Evolutionary conservation across 352 stramenopile species (phyloP).

Genomic region (Phytophthora fragariae): DNA sequence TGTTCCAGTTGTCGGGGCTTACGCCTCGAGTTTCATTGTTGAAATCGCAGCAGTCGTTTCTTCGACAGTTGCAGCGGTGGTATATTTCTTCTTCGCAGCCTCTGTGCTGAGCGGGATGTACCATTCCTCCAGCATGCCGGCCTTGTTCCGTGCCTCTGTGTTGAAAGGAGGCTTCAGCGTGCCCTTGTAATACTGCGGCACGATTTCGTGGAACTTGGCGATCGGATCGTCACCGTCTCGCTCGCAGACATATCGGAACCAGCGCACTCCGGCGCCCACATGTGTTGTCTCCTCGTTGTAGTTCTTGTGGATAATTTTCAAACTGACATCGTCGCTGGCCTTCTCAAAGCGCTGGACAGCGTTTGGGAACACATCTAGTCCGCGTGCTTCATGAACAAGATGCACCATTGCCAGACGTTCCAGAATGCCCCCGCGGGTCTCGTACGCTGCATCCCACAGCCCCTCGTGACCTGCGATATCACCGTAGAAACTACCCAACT

Average conservation of each 20-base stretch:
- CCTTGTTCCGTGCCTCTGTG: slow-evolving; percentile 51
- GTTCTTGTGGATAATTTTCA: slow-evolving; percentile 60
- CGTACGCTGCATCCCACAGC: slow-evolving; percentile 61
- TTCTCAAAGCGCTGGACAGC: slow-evolving; percentile 58
- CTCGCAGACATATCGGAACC: slow-evolving; percentile 54
- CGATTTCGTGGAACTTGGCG: slow-evolving; percentile 56
- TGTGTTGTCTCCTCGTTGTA: slow-evolving; percentile 63
- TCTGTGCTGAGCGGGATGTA: slow-evolving; percentile 49
- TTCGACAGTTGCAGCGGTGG: slow-evolving; percentile 13
- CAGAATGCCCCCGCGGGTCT: slow-evolving; percentile 48
- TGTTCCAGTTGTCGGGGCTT: neutral
- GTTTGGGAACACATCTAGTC: slow-evolving; percentile 61
- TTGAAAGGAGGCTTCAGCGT: slow-evolving; percentile 70
- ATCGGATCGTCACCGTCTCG: slow-evolving; percentile 42
- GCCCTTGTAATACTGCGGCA: slow-evolving; percentile 60
- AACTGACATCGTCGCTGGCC: slow-evolving; percentile 45
- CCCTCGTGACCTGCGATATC: slow-evolving; percentile 54
- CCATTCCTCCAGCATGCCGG: slow-evolving; percentile 58
- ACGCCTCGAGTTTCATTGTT: slow-evolving; percentile 19
- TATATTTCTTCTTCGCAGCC: slow-evolving; percentile 9
- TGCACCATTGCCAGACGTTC: slow-evolving; percentile 63
- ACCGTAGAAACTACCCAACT: slow-evolving; percentile 62
- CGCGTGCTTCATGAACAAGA: slow-evolving; percentile 66
- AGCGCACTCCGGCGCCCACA: slow-evolving; percentile 48
- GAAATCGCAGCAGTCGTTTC: slow-evolving; percentile 24